These are phyloP conservation scores for Neurospora sp. DNA, from an alignment of 495 filamentous ascomycete species.

Conservation along the genomic window DNA sequence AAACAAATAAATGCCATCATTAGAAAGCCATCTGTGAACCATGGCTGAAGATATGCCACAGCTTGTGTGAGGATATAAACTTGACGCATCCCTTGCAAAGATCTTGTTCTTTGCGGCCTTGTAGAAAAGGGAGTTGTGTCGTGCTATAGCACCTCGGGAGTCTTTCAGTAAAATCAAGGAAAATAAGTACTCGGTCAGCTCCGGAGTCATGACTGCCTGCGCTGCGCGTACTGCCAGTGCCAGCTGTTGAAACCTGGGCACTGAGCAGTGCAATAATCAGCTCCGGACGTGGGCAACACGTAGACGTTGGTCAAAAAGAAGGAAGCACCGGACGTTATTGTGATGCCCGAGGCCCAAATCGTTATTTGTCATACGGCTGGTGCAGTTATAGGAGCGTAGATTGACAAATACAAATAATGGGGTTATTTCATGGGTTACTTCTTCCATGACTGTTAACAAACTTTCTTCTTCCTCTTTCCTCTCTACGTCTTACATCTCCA, in stretches of 20 bases:
- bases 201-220: background rate
- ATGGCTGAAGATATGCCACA: no score
- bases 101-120: no score
- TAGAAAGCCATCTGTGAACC: no score
- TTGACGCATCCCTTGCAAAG: no score
- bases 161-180: background rate
- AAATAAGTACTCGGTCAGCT: background rate
- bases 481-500: no score
- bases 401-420: background rate
- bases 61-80: no score
- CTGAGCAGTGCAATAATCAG: no score
- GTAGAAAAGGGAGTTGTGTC: no score
- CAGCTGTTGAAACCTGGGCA: no score
- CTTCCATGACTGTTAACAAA: background rate
- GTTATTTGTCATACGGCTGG: background rate
- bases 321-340: background rate
- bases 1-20: no score
- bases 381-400: background rate
- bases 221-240: background rate
- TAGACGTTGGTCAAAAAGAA: background rate
- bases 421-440: background rate
- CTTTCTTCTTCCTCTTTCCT: background rate
- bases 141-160: no score
- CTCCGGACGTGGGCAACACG: background rate
- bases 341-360: background rate